A percentile compares a stretch with the other conserved stretches of the same genome.
phyloP scores from a whole-genome alignment of 2,329 filamentous ascomycete species.

The Monilinia aucupariae region DNA sequence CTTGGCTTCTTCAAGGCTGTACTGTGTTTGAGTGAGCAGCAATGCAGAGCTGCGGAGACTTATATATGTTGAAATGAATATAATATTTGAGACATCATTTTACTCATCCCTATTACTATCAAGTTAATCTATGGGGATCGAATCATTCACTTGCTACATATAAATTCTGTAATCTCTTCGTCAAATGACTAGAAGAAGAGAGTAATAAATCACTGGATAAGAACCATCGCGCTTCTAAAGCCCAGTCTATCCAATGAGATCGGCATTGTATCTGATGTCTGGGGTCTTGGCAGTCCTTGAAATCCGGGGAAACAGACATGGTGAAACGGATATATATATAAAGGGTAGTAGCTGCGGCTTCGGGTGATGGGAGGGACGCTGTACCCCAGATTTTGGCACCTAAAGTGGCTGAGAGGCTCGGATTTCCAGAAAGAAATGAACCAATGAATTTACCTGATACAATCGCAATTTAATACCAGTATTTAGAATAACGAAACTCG shows the following conservation, averaged over 20 bases:
- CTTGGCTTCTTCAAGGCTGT: too few species aligned
- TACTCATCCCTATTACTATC: background rate
- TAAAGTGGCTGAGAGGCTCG: background rate
- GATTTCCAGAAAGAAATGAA: background rate
- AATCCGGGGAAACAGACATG: background rate
- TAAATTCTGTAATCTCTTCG: background rate
- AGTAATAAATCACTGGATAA: background rate
- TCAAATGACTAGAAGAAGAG: constrained; percentile 4
- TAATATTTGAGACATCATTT: background rate
- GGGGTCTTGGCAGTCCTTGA: background rate
- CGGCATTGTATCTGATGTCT: background rate
- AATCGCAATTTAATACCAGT: background rate
- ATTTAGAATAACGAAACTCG: background rate
- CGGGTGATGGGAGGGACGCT: background rate
- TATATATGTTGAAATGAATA: background rate
- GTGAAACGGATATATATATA: background rate
- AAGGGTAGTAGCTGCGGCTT: background rate
- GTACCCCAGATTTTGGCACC: constrained; percentile 6
- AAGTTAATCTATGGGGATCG: background rate
- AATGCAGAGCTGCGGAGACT: background rate
- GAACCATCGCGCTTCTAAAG: too few species aligned
- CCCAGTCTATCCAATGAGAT: background rate
- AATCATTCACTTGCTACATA: background rate
- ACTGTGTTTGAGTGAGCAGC: background rate
- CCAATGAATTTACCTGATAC: background rate